phyloP scores from a whole-genome alignment of 2,329 filamentous ascomycete species.

The Chrysoporthe austroafricana region DNA sequence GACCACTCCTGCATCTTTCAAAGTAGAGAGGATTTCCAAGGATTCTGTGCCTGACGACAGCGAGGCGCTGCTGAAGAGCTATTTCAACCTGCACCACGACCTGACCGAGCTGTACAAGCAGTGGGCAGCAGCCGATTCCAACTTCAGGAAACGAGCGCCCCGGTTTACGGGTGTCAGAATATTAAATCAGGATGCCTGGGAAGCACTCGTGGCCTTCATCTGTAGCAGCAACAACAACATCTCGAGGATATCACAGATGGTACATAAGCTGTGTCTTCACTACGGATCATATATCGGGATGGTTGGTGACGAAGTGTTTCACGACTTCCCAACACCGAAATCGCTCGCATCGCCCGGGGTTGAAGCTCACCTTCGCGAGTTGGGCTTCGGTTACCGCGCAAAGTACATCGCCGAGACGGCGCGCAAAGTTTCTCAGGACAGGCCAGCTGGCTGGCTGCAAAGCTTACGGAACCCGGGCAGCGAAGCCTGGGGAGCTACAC shows the following conservation, averaged over 20 bases:
- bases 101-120: constrained; percentile 77
- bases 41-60: constrained; percentile 63
- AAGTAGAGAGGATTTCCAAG: not conserved
- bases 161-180: constrained; percentile 92
- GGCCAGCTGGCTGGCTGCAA: constrained; percentile 75
- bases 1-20: constrained; percentile 42
- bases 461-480: constrained; percentile 65
- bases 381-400: constrained; percentile 94
- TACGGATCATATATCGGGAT: constrained; percentile 80
- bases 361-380: constrained; percentile 75
- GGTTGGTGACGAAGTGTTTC: constrained; percentile 71
- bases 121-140: constrained; percentile 77
- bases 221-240: constrained; percentile 99
- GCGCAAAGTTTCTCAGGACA: constrained; percentile 68
- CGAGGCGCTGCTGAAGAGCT: constrained; percentile 74
- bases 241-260: constrained; percentile 92
- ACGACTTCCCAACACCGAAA: constrained; percentile 83
- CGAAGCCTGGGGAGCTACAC: not conserved
- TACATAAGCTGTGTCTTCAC: constrained; percentile 84
- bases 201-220: constrained; percentile 90
- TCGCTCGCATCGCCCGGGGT: constrained; percentile 75
- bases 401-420: constrained; percentile 92
- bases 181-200: constrained; percentile 93
- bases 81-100: constrained; percentile 84
- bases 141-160: constrained; percentile 86